Percentiles rank a stretch among this genome's conserved stretches.
Conservation (phyloP, 352 stramenopile species). For the Pythium rhizo-oryzae region DNA sequence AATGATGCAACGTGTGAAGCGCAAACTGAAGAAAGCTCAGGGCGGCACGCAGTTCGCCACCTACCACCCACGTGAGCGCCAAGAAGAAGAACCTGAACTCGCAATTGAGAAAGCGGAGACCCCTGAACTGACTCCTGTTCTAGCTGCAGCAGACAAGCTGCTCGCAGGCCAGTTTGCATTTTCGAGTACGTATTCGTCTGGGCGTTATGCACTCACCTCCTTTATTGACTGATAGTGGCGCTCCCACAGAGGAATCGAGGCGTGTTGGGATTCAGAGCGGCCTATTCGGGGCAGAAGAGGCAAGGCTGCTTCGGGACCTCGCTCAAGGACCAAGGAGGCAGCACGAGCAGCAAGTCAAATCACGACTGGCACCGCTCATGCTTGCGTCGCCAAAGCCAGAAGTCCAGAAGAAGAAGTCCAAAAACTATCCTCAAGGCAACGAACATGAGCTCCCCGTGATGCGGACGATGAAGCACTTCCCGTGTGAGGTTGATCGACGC, state of each 20-base stretch:
- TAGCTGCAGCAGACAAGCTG: slow-evolving; percentile 11
- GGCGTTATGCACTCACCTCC: slow-evolving; percentile 7
- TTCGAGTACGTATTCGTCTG: too few species aligned
- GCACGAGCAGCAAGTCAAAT: not conserved
- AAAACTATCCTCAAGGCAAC: not conserved
- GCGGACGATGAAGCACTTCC: slow-evolving; percentile 22
- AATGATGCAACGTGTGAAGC: slow-evolving; percentile 44
- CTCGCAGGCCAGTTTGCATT: slow-evolving; percentile 39
- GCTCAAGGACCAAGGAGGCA: slow-evolving; percentile 25
- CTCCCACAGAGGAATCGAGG: slow-evolving; percentile 36
- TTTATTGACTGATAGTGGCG: not conserved
- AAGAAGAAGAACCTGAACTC: slow-evolving; percentile 2
- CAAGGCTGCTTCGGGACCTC: slow-evolving; percentile 38
- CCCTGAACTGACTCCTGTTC: not conserved
- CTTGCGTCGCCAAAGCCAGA: not conserved
- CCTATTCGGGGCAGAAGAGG: slow-evolving; percentile 50
- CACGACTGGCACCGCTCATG: not conserved
- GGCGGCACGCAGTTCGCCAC: not conserved
- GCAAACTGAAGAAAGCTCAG: slow-evolving; percentile 30
- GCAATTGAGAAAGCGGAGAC: not conserved
- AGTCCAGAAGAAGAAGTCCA: not conserved
- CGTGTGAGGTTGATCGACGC: slow-evolving; percentile 13
- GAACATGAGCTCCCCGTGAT: slow-evolving; percentile 26
- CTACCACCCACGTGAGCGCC: not conserved
- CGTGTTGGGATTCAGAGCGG: slow-evolving; percentile 40